Conservation (phyloP, 371 early-diverging fungal species). For the Mortierella sp. region DNA sequence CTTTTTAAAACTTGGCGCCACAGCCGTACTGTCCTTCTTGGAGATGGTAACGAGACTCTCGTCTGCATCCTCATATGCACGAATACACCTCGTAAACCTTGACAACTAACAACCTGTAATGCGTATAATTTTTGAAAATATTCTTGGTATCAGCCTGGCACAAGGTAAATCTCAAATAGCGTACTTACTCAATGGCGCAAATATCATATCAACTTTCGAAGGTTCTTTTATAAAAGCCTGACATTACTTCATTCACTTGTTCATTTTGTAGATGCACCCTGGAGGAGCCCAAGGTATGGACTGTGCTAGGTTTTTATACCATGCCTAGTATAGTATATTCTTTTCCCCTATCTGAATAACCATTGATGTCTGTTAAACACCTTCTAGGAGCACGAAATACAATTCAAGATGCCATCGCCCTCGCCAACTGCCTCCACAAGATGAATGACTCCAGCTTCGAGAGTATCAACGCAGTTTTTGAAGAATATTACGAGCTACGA, state of each 20-base stretch:
- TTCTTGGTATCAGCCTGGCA: constrained; percentile 18
- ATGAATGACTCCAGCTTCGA: not conserved
- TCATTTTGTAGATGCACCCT: constrained; percentile 13
- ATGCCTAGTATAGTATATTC: not conserved
- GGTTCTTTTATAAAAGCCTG: too few species aligned
- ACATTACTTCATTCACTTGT: too few species aligned
- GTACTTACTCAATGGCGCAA: not conserved
- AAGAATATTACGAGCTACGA: constrained; percentile 17
- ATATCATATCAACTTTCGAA: too few species aligned
- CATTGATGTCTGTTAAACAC: not conserved
- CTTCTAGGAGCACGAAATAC: constrained; percentile 32
- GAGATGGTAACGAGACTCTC: constrained; percentile 31
- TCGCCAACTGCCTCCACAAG: constrained; percentile 32
- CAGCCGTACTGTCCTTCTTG: constrained; percentile 25
- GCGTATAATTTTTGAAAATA: not conserved
- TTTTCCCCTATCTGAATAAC: not conserved
- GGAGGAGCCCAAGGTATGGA: constrained; percentile 3
- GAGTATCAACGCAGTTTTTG: constrained; percentile 15
- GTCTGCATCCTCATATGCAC: too few species aligned
- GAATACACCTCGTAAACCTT: too few species aligned
- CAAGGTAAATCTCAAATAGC: constrained; percentile 11
- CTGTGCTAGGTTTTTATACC: not conserved
- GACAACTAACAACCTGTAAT: not conserved
- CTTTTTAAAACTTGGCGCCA: constrained; percentile 27
- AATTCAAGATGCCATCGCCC: constrained; percentile 27